Percentiles rank a stretch among this genome's conserved stretches.
Evolutionary conservation across 192 early-diverging fungal species (phyloP).

Genomic region (Backusella australiensis): DNA sequence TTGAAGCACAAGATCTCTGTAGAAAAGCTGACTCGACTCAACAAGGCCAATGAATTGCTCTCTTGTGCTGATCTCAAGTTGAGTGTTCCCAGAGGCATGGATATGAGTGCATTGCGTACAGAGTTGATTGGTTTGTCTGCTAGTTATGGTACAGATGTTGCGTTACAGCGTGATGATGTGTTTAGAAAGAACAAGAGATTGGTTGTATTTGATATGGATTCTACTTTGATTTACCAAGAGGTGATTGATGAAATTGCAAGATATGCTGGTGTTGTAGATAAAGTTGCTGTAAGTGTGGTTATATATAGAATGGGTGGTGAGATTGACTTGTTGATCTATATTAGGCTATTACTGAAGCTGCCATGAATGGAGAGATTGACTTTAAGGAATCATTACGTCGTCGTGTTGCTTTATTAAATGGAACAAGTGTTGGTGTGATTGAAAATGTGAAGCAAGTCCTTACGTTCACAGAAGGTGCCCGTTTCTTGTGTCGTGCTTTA

Average conservation of each 20-base stretch:
- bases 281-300: slow-evolving; percentile 72
- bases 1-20: slow-evolving; percentile 78
- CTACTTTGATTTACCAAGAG: slow-evolving; percentile 97
- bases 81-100: slow-evolving; percentile 66
- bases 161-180: slow-evolving; percentile 85
- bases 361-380: slow-evolving; percentile 98
- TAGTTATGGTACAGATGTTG: slow-evolving; percentile 76
- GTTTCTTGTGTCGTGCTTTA: slow-evolving; percentile 84
- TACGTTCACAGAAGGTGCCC: slow-evolving; percentile 88
- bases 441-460: slow-evolving; percentile 74
- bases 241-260: slow-evolving; percentile 99
- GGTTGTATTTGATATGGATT: slow-evolving; percentile 99
- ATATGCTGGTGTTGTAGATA: slow-evolving; percentile 84
- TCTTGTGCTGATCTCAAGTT: slow-evolving; percentile 84
- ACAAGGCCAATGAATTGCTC: slow-evolving; percentile 55
- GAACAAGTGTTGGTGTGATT: slow-evolving; percentile 78
- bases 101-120: slow-evolving; percentile 66
- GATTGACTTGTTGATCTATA: no score
- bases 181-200: slow-evolving; percentile 88
- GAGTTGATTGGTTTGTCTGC: slow-evolving; percentile 71
- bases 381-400: slow-evolving; percentile 91
- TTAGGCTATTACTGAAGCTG: slow-evolving; percentile 89
- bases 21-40: slow-evolving; percentile 84
- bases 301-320: neutral
- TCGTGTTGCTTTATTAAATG: slow-evolving; percentile 86